Conservation (phyloP, 768 basidiomycete species). For the Cystobasidium tubakii region DNA sequence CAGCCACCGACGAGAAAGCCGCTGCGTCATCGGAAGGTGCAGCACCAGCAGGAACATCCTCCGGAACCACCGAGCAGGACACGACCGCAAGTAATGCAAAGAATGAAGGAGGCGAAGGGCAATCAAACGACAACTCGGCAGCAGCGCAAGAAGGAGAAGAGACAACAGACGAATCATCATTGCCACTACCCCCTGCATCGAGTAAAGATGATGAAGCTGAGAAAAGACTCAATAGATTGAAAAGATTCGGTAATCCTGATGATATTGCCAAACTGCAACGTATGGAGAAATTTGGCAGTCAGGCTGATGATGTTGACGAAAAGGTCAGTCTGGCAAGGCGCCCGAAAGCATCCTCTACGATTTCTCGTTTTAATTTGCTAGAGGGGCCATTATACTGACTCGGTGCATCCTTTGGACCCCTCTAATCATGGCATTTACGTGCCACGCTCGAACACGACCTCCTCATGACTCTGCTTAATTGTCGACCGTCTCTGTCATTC, state of each 20-base stretch:
- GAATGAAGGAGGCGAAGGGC: background rate
- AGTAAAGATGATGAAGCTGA: slow-evolving; percentile 14
- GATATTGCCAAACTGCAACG: slow-evolving; percentile 21
- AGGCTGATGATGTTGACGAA: background rate
- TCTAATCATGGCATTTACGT: too few species aligned
- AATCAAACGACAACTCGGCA: background rate
- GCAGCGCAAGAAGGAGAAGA: background rate
- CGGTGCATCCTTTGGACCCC: too few species aligned
- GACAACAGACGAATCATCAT: background rate
- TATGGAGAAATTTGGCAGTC: slow-evolving; percentile 11
- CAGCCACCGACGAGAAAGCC: background rate
- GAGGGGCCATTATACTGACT: too few species aligned
- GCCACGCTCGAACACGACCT: too few species aligned
- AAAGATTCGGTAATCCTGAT: slow-evolving; percentile 17
- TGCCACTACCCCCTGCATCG: background rate
- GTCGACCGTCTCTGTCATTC: too few species aligned
- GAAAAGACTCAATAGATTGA: slow-evolving; percentile 3
- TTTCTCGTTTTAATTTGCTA: too few species aligned
- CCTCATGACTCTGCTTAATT: too few species aligned
- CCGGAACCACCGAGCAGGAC: background rate
- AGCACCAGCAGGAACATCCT: background rate
- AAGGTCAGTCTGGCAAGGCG: slow-evolving; percentile 16
- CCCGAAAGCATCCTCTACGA: too few species aligned
- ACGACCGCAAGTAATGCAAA: background rate
- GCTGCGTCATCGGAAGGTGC: background rate